Evolutionary conservation across 345 rosid genomes (phyloP).

Genomic region (Jatropha curcas): DNA sequence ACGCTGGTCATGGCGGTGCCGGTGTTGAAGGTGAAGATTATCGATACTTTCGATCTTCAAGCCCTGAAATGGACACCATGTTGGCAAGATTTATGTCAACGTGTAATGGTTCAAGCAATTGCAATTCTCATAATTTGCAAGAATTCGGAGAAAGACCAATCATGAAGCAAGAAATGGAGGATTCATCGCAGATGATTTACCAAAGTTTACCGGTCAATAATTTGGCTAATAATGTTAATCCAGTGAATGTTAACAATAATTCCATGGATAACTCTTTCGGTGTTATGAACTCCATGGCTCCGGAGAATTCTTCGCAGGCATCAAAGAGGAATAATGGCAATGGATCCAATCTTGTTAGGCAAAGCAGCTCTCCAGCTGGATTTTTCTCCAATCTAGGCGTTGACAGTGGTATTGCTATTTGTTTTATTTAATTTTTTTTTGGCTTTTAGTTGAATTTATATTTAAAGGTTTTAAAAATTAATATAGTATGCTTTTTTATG

Average conservation of each 20-base stretch:
- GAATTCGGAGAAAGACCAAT: constrained; percentile 35
- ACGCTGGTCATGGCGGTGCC: constrained; percentile 1
- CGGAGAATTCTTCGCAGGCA: constrained; percentile 32
- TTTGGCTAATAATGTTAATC: constrained; percentile 14
- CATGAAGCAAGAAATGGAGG: constrained; percentile 43
- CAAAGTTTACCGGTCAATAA: constrained; percentile 21
- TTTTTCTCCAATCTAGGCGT: constrained; percentile 43
- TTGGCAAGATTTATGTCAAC: constrained; percentile 32
- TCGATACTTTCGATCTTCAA: constrained; percentile 35
- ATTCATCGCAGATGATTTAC: constrained; percentile 28
- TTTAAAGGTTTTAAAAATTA: neutral
- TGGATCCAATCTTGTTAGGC: constrained; percentile 47
- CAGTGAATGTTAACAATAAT: constrained; percentile 19
- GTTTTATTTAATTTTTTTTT: no score
- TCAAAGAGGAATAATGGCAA: constrained; percentile 23
- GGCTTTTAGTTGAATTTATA: neutral
- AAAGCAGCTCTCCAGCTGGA: constrained; percentile 58
- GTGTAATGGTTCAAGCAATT: constrained; percentile 33
- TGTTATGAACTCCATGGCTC: constrained; percentile 22
- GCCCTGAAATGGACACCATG: constrained; percentile 49
- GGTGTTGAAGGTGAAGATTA: constrained; percentile 31
- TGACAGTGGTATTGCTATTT: constrained; percentile 43
- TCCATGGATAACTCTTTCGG: constrained; percentile 19
- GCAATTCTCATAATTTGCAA: constrained; percentile 32
- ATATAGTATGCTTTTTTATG: neutral